Evolutionary conservation across 345 rosid genomes (phyloP).

Genomic region (Tarenaya hassleriana): DNA sequence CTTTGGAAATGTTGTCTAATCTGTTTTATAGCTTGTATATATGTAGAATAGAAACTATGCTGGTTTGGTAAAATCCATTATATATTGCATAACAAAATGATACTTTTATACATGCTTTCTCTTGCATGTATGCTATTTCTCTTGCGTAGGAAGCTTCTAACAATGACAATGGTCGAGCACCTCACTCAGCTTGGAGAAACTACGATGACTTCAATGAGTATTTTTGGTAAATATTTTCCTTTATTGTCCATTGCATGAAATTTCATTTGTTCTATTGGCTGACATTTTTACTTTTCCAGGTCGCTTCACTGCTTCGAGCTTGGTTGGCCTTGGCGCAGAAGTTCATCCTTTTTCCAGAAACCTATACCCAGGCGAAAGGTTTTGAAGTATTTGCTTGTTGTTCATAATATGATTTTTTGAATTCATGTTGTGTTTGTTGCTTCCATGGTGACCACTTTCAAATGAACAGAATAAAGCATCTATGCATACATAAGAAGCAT

Average conservation of each 20-base stretch:
- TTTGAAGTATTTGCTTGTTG: constrained; percentile 19
- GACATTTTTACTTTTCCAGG: constrained; percentile 40
- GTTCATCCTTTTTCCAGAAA: constrained; percentile 61
- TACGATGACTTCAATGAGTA: constrained; percentile 95
- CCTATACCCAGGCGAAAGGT: constrained; percentile 77
- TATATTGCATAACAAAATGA: constrained; percentile 9
- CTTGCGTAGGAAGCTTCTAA: constrained; percentile 80
- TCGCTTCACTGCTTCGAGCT: constrained; percentile 86
- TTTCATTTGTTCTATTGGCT: constrained; percentile 23
- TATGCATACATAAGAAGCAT: not conserved
- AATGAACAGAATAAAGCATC: not conserved
- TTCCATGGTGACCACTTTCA: constrained; percentile 7
- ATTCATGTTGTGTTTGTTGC: constrained; percentile 13
- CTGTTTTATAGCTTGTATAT: constrained; percentile 9
- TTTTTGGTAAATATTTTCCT: constrained; percentile 55
- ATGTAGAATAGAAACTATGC: not conserved
- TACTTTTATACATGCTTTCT: constrained; percentile 1
- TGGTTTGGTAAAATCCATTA: not conserved
- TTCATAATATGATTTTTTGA: constrained; percentile 5
- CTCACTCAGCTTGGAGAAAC: constrained; percentile 99
- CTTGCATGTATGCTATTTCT: constrained; percentile 12
- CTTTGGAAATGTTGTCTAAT: constrained; percentile 3
- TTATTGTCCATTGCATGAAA: not conserved
- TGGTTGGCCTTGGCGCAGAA: constrained; percentile 85
- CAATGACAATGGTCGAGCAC: constrained; percentile 84